Percentiles rank a stretch among this genome's conserved stretches.
Evolutionary conservation across 73 alveolate genomes (phyloP).

Genomic region (Tetrahymena elliotti): DNA sequence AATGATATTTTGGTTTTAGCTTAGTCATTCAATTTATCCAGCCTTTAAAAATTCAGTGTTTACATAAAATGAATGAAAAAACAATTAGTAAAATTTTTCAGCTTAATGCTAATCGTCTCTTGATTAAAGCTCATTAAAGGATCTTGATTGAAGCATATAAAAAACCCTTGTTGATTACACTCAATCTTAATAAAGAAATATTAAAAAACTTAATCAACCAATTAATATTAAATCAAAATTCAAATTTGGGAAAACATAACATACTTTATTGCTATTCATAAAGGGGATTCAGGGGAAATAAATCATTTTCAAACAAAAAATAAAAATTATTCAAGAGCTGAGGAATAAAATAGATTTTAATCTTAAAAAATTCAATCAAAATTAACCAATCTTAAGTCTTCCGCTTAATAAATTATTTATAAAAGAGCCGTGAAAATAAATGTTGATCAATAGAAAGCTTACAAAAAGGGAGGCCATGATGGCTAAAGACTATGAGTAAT

Average conservation of each 20-base stretch:
- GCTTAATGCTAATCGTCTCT: not conserved
- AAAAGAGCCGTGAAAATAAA: not conserved
- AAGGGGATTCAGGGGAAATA: not conserved
- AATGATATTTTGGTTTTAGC: not conserved
- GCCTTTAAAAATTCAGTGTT: not conserved
- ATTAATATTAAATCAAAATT: not conserved
- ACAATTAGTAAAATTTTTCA: not conserved
- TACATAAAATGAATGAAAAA: no score
- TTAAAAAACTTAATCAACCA: not conserved
- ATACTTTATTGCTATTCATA: not conserved
- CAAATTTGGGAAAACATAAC: not conserved
- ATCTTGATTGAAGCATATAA: not conserved
- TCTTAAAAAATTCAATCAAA: no score
- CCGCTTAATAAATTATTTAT: not conserved
- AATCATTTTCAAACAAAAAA: not conserved
- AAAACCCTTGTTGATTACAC: not conserved
- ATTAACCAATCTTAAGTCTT: not conserved
- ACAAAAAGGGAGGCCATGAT: not conserved
- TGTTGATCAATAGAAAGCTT: not conserved
- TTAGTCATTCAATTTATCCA: not conserved
- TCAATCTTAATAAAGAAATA: not conserved
- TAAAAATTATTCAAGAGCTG: not conserved
- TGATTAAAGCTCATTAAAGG: not conserved
- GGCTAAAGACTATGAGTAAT: not conserved
- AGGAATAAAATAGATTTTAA: not conserved